Base-by-base conservation (phyloP, 495 filamentous ascomycete species). In the Achaetomiella virescens region DNA sequence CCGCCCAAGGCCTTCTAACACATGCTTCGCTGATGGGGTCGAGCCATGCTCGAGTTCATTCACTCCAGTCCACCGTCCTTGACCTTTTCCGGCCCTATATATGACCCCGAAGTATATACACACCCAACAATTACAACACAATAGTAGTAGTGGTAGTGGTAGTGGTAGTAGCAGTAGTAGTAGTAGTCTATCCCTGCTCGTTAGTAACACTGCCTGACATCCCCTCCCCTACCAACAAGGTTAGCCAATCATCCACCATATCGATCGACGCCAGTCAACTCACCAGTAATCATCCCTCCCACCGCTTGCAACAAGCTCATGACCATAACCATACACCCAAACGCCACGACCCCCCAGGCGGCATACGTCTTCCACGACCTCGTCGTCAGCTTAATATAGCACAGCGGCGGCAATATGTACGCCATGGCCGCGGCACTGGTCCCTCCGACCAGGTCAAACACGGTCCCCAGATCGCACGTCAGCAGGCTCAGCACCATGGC, bases 401-500 rank as follows among this genome's bases (percentile, higher is more conserved):
- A 98, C 10, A 97, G 71, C 18, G 93, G 92, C 61, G 93, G 93
- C 52, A 98, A 75, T 25, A 98, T 96, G 70, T 96, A 98, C 6
- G 93, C 93, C 64, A 98, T 76, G 29, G 91, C 90, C 56, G 90
- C 90, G 7, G 93, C 93, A 65, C 87, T 91, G 17, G 93, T 98
- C 8, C 95, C 92, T 46, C 93, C 93, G 43, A 97, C 90, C 35
- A 98, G 73, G 69, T 98, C 93, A 67, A 98, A 97, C 0, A 98
- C 91, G 21, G 86, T 83, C 11, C 93, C 93, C 2, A 97, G 78
- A 63, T 98, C 93, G 68, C 92, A 97, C 2, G 90, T 97, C 36
- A 96, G 63, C 51, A 97, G 72, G 40, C 84, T 80, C 31, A 97
- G 62, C 8, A 68, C 71, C 86, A 93, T 89, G 49, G 93, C 88